Evolutionary conservation across 495 filamentous ascomycete genomes (phyloP).

Genomic region (Chaetomium fimeti): DNA sequence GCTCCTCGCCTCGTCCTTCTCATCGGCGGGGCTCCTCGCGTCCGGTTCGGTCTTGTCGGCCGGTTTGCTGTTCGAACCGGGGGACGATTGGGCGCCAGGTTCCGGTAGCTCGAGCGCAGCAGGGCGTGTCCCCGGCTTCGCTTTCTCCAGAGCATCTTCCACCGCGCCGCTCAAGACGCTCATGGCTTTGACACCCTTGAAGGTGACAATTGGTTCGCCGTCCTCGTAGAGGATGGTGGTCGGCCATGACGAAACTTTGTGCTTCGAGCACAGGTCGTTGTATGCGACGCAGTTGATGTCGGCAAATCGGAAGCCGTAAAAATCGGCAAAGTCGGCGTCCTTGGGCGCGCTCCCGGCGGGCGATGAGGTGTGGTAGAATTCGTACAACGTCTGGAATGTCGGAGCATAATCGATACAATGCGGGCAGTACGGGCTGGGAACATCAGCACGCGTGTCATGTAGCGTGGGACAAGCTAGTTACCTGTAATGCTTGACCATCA

Average conservation of each 20-base stretch:
- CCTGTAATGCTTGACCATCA: slow-evolving; percentile 54
- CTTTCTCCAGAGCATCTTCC: slow-evolving; percentile 73
- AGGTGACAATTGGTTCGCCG: slow-evolving; percentile 62
- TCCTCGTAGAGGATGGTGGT: slow-evolving; percentile 80
- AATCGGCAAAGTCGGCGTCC: slow-evolving; percentile 54
- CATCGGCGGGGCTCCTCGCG: slow-evolving; percentile 40
- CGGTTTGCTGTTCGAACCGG: slow-evolving; percentile 15
- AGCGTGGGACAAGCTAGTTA: slow-evolving; percentile 27
- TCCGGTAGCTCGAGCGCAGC: slow-evolving; percentile 45
- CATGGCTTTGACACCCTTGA: slow-evolving; percentile 62
- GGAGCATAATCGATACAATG: slow-evolving; percentile 83
- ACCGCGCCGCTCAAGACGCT: slow-evolving; percentile 61
- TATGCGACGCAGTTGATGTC: slow-evolving; percentile 79
- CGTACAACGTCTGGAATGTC: slow-evolving; percentile 87
- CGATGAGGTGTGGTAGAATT: slow-evolving; percentile 94
- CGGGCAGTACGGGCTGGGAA: slow-evolving; percentile 58
- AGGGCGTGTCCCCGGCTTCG: slow-evolving; percentile 75
- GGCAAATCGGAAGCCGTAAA: slow-evolving; percentile 89
- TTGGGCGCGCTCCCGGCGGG: slow-evolving; percentile 44
- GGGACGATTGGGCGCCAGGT: slow-evolving; percentile 35
- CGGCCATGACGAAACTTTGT: slow-evolving; percentile 66
- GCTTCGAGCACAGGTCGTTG: slow-evolving; percentile 66
- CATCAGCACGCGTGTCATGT: slow-evolving; percentile 20
- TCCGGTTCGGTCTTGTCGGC: slow-evolving; percentile 47
- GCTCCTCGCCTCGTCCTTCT: not conserved